These are phyloP conservation scores for Yueomyces sinensis DNA, from an alignment of 805 yeast genomes.

Conservation along the genomic window DNA sequence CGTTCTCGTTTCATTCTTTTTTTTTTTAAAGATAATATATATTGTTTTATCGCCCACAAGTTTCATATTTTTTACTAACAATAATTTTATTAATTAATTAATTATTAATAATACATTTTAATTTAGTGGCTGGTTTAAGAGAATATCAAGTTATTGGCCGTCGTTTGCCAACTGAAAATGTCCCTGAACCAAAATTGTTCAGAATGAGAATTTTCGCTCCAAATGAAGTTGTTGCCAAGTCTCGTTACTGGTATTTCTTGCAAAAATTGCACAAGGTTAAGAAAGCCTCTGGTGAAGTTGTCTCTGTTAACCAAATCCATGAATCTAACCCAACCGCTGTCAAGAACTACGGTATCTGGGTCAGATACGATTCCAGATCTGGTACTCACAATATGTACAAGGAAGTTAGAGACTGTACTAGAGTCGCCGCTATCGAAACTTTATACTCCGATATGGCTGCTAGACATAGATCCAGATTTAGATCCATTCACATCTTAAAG, in stretches of 20 bases:
- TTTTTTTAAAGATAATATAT: too few species aligned
- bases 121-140: conserved; percentile 83
- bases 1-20: too few species aligned
- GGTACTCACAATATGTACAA: conserved; percentile 99
- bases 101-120: neutral
- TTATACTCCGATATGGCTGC: conserved; percentile 99
- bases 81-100: neutral
- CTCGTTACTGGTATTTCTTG: conserved; percentile 99
- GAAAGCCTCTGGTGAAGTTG: conserved; percentile 99
- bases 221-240: conserved; percentile 97
- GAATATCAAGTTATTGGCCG: conserved; percentile 99
- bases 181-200: conserved; percentile 99
- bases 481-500: conserved; percentile 98
- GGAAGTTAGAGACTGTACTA: conserved; percentile 99
- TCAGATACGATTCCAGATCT: conserved; percentile 99
- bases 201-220: conserved; percentile 99
- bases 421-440: conserved; percentile 97
- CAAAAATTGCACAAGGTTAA: conserved; percentile 98
- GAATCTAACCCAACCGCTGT: conserved; percentile 98
- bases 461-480: conserved; percentile 99
- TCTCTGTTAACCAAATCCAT: conserved; percentile 77
- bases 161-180: conserved; percentile 97
- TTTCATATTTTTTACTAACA: conserved; percentile 1
- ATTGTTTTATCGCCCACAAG: too few species aligned
- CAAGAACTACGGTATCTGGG: conserved; percentile 99